Evolutionary conservation across 805 yeast species (phyloP).

Genomic region (Suhomyces tanzawaensis): DNA sequence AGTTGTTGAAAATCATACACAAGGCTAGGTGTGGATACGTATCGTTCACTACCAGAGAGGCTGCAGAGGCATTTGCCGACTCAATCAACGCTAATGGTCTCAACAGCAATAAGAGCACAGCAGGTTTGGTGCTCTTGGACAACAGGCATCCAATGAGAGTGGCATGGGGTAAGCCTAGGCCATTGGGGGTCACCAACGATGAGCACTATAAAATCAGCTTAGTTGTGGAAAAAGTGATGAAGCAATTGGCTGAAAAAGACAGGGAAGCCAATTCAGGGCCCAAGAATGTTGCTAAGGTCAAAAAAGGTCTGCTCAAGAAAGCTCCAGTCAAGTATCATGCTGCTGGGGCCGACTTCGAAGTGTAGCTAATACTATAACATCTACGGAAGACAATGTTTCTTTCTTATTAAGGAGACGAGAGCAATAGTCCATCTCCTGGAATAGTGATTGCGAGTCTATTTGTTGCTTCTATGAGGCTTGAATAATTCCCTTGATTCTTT

Average conservation of each 20-base stretch:
- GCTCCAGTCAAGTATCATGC: not conserved
- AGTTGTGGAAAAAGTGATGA: constrained; percentile 53
- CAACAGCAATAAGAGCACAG: constrained; percentile 24
- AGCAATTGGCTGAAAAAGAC: constrained; percentile 48
- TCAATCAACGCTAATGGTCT: constrained; percentile 22
- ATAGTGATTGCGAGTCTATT: no score
- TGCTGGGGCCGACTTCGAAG: not conserved
- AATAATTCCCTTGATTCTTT: no score
- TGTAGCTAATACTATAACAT: no score
- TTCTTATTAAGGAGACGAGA: no score
- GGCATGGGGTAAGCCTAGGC: constrained; percentile 51
- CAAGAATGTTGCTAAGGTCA: not conserved
- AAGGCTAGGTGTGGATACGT: constrained; percentile 64
- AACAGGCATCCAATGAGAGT: constrained; percentile 47
- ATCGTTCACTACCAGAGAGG: constrained; percentile 45
- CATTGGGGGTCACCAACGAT: constrained; percentile 39
- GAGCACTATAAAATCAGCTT: constrained; percentile 49
- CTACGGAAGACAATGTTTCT: no score
- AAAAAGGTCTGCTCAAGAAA: not conserved
- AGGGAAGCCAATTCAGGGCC: not conserved
- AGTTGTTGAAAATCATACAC: constrained; percentile 51
- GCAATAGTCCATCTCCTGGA: no score
- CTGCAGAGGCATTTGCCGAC: constrained; percentile 48
- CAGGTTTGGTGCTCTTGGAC: constrained; percentile 33
- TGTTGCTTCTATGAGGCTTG: no score